Base-by-base conservation (phyloP, 2,329 filamentous ascomycete genomes). In the Dryadomyces quercus-mongolicae region DNA sequence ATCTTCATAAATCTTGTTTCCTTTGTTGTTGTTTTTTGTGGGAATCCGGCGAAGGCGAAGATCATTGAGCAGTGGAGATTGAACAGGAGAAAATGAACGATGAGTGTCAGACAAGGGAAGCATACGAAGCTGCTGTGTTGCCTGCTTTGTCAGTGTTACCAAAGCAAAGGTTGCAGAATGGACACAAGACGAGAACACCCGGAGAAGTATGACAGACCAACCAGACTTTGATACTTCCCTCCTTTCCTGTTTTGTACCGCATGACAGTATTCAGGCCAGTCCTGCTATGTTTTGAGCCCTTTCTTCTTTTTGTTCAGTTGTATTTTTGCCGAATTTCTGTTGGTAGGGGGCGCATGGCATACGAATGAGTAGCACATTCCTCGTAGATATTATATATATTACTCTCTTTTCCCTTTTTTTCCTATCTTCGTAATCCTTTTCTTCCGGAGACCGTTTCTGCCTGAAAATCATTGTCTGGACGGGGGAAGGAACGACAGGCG, bases 291-390 rank as follows among this genome's bases (percentile, higher is more conserved):
- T 22, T 47, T 43, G n/a, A 4, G 43, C 47, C 20, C 40, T 34
- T 40, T 38, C 25, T 53, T 38, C 22, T 3, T 40, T 25, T 20
- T 20, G 12, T 34, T 38, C n/a, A 38, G 8, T 6, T 53, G 34
- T 40, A 2, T 48, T 43, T 22, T 49, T 49, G 52, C 52, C 47
- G 51, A 42, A 21, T 49, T 42, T 49, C 40, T 49, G 25, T 51
- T 36, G 52, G 38, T 13, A 34, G n/a, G 52, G 52, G 18, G 42
- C 46, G 21, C 46, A 49, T 45, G 52, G 38, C 46, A 49, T 49
- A 50, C 38, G 52, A 54, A 43, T 34, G 52, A 18, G 34, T 21
- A 43, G 12, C 44, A 42, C 31, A 21, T 25, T 52, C 45, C 21
- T 53, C 25, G 25, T 40, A 40, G 36, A 40, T 45, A 22, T 25